Percentiles rank a stretch among this genome's conserved stretches.
Evolutionary conservation across 306 rosid genomes (phyloP).

Genomic region (Comarum palustre): DNA sequence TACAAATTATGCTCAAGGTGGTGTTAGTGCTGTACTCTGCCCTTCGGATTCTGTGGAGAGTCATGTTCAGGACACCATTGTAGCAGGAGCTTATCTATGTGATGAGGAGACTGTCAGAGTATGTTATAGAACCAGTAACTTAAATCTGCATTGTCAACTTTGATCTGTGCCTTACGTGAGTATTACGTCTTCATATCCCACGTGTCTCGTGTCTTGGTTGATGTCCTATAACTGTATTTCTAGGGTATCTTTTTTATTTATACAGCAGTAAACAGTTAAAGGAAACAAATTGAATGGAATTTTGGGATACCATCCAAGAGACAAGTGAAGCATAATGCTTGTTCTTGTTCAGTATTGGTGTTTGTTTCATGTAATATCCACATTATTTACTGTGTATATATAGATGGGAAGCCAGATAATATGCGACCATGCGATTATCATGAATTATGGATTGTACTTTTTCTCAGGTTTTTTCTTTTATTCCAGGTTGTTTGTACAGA

Average conservation of each 20-base stretch:
- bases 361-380: neutral
- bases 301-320: neutral
- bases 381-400: neutral
- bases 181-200: conserved; percentile 1
- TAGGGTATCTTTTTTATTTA: neutral
- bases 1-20: conserved; percentile 98
- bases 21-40: conserved; percentile 90
- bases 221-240: neutral
- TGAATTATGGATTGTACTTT: neutral
- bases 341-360: neutral
- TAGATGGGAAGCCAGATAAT: neutral
- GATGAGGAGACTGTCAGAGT: conserved; percentile 90
- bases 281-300: neutral
- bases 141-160: neutral
- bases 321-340: neutral
- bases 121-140: conserved; percentile 33
- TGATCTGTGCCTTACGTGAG: conserved; percentile 8
- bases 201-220: neutral
- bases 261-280: neutral
- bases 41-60: conserved; percentile 94
- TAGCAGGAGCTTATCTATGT: conserved; percentile 92
- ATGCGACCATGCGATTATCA: neutral
- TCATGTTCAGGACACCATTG: conserved; percentile 89
- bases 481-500: conserved; percentile 95
- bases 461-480: conserved; percentile 24